Evolutionary conservation across 208 protist species (phyloP).

Genomic region (Crithidia expoeki): DNA sequence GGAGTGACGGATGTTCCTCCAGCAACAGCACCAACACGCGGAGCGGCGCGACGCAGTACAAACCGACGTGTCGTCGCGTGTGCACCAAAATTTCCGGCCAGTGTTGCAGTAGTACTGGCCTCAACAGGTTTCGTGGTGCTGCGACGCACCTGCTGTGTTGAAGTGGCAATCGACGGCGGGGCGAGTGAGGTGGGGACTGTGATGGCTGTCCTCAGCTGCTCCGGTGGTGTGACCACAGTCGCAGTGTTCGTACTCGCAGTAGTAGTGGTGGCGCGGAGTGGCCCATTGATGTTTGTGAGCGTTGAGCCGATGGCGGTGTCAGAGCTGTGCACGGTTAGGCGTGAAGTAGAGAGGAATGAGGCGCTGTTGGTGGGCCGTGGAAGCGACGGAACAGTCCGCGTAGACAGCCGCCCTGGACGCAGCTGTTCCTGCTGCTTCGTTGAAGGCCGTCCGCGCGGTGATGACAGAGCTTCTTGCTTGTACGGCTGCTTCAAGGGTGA

Average conservation of each 20-base stretch:
- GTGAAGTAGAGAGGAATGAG: not conserved
- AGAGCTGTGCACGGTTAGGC: not conserved
- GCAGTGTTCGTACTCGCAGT: not conserved
- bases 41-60: constrained; percentile 3
- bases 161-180: not conserved
- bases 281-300: not conserved
- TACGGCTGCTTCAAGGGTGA: not conserved
- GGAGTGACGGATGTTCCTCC: not conserved
- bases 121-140: not conserved
- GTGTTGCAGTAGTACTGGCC: not conserved
- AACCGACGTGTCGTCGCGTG: constrained; percentile 4
- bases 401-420: not conserved
- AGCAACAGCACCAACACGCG: not conserved
- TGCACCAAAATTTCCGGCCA: not conserved
- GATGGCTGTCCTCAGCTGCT: not conserved
- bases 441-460: no score
- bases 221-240: not conserved
- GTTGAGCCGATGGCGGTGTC: not conserved
- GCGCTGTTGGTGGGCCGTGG: not conserved
- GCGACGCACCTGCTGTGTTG: not conserved
- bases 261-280: not conserved
- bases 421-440: not conserved
- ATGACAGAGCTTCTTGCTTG: no score
- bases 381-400: not conserved
- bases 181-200: not conserved